These are phyloP conservation scores for Cercospora sp. DNA, from an alignment of 2,329 filamentous ascomycete genomes.

Conservation along the genomic window DNA sequence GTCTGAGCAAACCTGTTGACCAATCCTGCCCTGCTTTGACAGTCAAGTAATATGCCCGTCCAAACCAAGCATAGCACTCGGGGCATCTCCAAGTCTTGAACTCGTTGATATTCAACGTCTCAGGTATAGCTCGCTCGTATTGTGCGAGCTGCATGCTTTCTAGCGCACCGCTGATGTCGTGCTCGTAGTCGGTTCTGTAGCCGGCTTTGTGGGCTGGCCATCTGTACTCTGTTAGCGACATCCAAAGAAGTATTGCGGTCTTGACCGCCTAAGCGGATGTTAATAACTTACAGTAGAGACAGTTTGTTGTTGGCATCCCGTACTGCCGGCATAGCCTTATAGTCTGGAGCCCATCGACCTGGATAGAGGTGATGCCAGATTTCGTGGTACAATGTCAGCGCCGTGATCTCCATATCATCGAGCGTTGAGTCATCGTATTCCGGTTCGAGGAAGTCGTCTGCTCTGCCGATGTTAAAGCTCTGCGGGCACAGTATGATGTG, in stretches of 20 bases:
- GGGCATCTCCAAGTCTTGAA: constrained; percentile 7
- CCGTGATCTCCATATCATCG: constrained; percentile 4
- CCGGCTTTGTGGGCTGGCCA: background rate
- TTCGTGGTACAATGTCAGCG: constrained; percentile 4
- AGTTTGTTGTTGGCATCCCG: background rate
- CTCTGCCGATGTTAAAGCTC: background rate
- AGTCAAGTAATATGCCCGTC: background rate
- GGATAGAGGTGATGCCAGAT: background rate
- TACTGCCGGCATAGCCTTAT: background rate
- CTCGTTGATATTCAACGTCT: background rate
- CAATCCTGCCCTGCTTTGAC: background rate
- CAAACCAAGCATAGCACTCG: constrained; percentile 10
- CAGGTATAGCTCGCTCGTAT: background rate
- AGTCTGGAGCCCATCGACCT: constrained; percentile 1
- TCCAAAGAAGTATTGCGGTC: background rate
- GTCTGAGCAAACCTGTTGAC: background rate
- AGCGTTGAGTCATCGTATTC: background rate
- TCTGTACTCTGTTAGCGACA: background rate
- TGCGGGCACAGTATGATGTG: background rate
- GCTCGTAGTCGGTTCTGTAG: constrained; percentile 5
- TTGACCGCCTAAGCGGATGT: background rate
- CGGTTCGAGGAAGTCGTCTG: background rate
- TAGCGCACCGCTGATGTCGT: background rate
- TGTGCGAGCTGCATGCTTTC: constrained; percentile 5
- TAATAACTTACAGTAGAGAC: background rate